These are phyloP conservation scores for Ceratocystis smalleyi DNA, from an alignment of 2,329 filamentous ascomycete species.

Conservation along the genomic window DNA sequence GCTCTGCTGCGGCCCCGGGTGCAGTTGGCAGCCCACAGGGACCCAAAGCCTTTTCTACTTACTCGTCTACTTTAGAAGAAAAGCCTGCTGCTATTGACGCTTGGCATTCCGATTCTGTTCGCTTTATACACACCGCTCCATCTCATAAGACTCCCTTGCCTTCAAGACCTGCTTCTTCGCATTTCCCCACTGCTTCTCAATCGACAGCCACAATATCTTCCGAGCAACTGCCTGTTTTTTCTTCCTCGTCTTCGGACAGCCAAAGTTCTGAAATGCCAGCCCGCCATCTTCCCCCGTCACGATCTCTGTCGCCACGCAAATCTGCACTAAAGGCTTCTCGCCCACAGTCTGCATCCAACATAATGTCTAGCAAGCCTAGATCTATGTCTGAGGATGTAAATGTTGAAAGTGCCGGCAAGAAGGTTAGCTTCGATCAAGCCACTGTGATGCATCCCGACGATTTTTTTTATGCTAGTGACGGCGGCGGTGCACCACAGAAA, in stretches of 20 bases:
- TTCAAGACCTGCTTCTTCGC: slow-evolving; percentile 28
- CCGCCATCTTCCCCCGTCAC: slow-evolving; percentile 37
- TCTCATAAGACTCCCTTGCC: slow-evolving; percentile 1
- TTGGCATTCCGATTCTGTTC: slow-evolving; percentile 5
- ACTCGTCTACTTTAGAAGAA: slow-evolving; percentile 2
- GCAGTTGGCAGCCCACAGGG: background rate
- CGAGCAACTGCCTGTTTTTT: background rate
- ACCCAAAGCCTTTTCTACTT: background rate
- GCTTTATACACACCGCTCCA: slow-evolving; percentile 11
- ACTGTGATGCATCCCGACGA: slow-evolving; percentile 12
- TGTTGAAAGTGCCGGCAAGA: slow-evolving; percentile 7
- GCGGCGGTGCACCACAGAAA: slow-evolving; percentile 7
- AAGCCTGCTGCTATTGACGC: slow-evolving; percentile 1
- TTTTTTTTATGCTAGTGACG: slow-evolving; percentile 7
- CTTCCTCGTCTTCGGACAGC: background rate
- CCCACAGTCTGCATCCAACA: background rate
- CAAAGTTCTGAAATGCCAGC: slow-evolving; percentile 7
- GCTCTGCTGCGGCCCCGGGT: background rate
- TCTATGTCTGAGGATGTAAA: slow-evolving; percentile 7
- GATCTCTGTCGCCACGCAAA: slow-evolving; percentile 61
- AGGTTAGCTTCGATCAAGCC: slow-evolving; percentile 14
- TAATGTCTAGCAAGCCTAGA: background rate
- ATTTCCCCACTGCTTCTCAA: background rate
- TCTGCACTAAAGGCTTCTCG: slow-evolving; percentile 47
- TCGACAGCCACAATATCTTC: background rate